Conservation (phyloP, 352 stramenopile genomes). For the Nothophytophthora sp. region DNA sequence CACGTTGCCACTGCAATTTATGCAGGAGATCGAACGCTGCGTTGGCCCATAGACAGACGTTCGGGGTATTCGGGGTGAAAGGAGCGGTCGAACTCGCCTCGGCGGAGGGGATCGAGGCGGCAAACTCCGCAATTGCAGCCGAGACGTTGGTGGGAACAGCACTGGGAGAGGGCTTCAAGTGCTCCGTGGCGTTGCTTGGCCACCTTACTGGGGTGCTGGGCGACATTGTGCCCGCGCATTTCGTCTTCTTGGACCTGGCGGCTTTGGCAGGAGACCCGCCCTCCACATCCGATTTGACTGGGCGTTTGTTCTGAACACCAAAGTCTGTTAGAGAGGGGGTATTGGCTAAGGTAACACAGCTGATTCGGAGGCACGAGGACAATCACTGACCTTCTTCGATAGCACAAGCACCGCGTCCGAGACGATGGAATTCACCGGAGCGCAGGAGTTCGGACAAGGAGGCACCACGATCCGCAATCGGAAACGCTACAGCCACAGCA, state of each 20-base stretch:
- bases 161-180: slow-evolving; percentile 24
- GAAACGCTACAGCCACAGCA: slow-evolving; percentile 40
- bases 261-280: slow-evolving; percentile 24
- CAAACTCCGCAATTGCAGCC: slow-evolving; percentile 33
- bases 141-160: slow-evolving; percentile 10
- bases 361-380: too few species aligned
- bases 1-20: slow-evolving; percentile 63
- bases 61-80: slow-evolving; percentile 47
- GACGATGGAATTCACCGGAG: slow-evolving; percentile 27
- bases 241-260: slow-evolving; percentile 45
- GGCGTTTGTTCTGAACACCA: slow-evolving; percentile 59
- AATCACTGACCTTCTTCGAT: slow-evolving; percentile 55
- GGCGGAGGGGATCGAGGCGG: slow-evolving; percentile 15
- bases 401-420: slow-evolving; percentile 60
- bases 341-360: background rate
- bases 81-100: slow-evolving; percentile 16
- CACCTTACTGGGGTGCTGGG: slow-evolving; percentile 3
- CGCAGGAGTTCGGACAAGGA: slow-evolving; percentile 28
- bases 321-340: too few species aligned
- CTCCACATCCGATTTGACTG: slow-evolving; percentile 48
- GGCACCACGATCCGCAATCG: slow-evolving; percentile 57
- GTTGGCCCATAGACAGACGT: slow-evolving; percentile 71
- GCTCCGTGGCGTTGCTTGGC: slow-evolving; percentile 2
- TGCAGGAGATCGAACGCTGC: slow-evolving; percentile 73
- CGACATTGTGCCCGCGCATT: slow-evolving; percentile 18